Evolutionary conservation across 345 rosid species (phyloP).

Genomic region (Physaria fendleri): DNA sequence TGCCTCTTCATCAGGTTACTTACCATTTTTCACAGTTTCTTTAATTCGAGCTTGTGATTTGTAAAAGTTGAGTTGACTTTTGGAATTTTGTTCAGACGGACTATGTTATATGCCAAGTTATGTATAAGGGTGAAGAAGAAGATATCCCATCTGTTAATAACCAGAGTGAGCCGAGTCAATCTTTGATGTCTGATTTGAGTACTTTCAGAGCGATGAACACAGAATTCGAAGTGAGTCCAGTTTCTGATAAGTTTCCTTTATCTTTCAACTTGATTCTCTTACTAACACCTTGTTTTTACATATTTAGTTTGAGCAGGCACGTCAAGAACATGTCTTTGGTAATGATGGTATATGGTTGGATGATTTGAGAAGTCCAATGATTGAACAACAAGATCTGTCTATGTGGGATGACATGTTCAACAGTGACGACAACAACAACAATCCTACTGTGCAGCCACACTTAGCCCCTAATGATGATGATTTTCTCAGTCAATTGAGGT

Average conservation of each 20-base stretch:
- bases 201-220: background rate
- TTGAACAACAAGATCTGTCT: background rate
- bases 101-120: slow-evolving; percentile 13
- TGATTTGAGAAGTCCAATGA: background rate
- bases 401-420: background rate
- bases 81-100: background rate
- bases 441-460: background rate
- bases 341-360: background rate
- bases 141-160: background rate
- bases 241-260: background rate
- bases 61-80: too few species aligned
- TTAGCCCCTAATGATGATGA: background rate
- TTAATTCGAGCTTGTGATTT: too few species aligned
- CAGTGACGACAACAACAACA: background rate
- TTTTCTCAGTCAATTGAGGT: background rate
- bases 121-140: slow-evolving; percentile 16
- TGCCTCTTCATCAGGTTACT: slow-evolving; percentile 1
- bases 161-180: background rate
- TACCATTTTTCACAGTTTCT: background rate
- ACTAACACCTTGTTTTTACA: background rate
- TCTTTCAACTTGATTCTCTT: background rate
- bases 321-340: background rate
- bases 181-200: background rate
- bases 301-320: slow-evolving; percentile 1
- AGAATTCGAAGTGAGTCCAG: background rate